phyloP scores from a whole-genome alignment of 2,329 filamentous ascomycete genomes.

The Cytospora leucostoma region DNA sequence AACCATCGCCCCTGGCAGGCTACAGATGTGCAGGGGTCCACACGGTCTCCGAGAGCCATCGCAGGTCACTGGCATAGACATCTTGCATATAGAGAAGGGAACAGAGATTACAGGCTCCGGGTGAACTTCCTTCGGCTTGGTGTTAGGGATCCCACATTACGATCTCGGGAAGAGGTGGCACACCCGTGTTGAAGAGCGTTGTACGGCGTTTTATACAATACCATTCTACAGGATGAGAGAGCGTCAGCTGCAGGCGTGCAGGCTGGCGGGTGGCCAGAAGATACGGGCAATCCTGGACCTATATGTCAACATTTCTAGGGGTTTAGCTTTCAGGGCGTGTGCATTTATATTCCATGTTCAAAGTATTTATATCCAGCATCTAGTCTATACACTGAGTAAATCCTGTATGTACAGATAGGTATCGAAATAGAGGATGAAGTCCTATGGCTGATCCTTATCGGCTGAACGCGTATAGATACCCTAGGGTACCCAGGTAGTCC shows the following conservation, averaged over 20 bases:
- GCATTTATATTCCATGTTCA: not conserved
- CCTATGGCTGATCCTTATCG: too few relatives aligned
- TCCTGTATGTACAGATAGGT: not conserved
- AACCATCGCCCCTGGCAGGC: not conserved
- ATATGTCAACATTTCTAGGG: not conserved
- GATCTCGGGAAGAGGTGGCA: constrained; percentile 3
- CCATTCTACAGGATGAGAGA: not conserved
- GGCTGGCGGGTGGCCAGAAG: not conserved
- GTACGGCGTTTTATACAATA: not conserved
- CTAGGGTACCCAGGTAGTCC: too few relatives aligned
- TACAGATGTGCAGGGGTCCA: not conserved
- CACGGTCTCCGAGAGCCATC: constrained; percentile 6
- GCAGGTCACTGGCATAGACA: constrained; percentile 14
- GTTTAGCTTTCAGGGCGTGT: not conserved
- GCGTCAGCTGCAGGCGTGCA: not conserved
- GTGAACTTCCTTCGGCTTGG: not conserved
- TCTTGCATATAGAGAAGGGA: constrained; percentile 24
- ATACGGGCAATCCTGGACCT: not conserved
- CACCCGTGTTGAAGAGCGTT: constrained; percentile 13
- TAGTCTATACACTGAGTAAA: not conserved
- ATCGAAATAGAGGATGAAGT: not conserved
- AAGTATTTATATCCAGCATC: too few relatives aligned
- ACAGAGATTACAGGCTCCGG: constrained; percentile 8
- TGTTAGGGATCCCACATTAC: constrained; percentile 1
- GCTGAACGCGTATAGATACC: too few relatives aligned